These are phyloP conservation scores for Suillus clintonianus DNA, from an alignment of 768 basidiomycete genomes.

Conservation along the genomic window DNA sequence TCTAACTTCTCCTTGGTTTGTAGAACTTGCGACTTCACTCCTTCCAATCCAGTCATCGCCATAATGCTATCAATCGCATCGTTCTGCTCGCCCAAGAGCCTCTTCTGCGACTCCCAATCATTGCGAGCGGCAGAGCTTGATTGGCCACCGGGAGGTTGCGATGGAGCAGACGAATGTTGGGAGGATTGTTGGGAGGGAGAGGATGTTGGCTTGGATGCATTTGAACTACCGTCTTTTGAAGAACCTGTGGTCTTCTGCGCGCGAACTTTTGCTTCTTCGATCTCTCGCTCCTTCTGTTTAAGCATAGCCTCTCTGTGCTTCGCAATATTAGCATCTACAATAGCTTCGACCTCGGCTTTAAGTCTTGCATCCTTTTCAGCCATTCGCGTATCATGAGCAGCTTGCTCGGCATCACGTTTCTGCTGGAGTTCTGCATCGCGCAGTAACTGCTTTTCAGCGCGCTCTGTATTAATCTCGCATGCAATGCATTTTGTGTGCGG, in stretches of 20 bases:
- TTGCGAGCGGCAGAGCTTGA: neutral
- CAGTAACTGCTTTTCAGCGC: constrained; percentile 37
- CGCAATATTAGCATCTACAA: constrained; percentile 34
- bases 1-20: constrained; percentile 56
- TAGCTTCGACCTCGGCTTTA: constrained; percentile 25
- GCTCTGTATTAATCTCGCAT: constrained; percentile 44
- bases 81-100: constrained; percentile 48
- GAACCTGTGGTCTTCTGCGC: neutral
- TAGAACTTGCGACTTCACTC: constrained; percentile 55
- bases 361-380: constrained; percentile 42
- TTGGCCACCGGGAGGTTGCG: neutral
- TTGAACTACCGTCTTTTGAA: neutral
- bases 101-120: constrained; percentile 57
- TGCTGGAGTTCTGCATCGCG: constrained; percentile 38
- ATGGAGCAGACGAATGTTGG: neutral
- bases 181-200: neutral
- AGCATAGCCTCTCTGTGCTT: constrained; percentile 36
- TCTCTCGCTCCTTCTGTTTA: constrained; percentile 42
- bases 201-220: neutral
- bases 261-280: constrained; percentile 28
- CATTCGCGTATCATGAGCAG: constrained; percentile 37
- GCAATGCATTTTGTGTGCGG: constrained; percentile 37
- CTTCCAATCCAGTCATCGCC: constrained; percentile 61
- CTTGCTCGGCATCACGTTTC: constrained; percentile 44
- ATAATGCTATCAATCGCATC: constrained; percentile 55